Evolutionary conservation across 2,329 filamentous ascomycete genomes (phyloP).

Genomic region (Aspergillus ochraceus): DNA sequence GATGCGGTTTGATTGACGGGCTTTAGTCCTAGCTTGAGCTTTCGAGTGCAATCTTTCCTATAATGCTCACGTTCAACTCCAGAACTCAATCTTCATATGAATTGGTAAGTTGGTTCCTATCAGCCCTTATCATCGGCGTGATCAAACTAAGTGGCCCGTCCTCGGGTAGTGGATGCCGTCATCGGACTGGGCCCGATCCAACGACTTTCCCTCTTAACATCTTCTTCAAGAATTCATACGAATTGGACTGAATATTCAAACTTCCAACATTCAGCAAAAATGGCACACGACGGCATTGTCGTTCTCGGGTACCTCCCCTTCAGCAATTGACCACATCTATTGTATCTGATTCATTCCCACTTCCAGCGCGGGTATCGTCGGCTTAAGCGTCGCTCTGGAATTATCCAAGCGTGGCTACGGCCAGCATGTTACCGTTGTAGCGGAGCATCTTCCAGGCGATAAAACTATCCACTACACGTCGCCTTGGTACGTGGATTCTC

Average conservation of each 20-base stretch:
- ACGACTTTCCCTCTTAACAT: background rate
- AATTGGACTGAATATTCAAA: no score
- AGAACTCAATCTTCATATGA: no score
- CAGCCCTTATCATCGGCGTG: no score
- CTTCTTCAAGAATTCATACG: background rate
- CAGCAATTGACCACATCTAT: background rate
- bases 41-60: no score
- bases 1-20: no score
- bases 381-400: slow-evolving; percentile 11
- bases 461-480: slow-evolving; percentile 43
- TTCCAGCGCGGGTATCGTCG: slow-evolving; percentile 10
- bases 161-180: background rate
- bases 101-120: no score
- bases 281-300: slow-evolving; percentile 3
- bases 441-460: slow-evolving; percentile 45
- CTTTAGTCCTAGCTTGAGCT: no score
- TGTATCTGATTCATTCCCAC: background rate
- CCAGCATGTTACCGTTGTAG: slow-evolving; percentile 35
- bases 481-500: slow-evolving; percentile 32
- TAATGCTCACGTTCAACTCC: no score
- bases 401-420: slow-evolving; percentile 10
- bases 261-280: background rate
- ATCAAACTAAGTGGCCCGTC: no score
- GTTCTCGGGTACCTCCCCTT: slow-evolving; percentile 1
- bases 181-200: background rate